Evolutionary conservation across 768 basidiomycete species (phyloP), one percentile per base, ranked within the genome.

Genomic region (Pleurotus sapidus): DNA sequence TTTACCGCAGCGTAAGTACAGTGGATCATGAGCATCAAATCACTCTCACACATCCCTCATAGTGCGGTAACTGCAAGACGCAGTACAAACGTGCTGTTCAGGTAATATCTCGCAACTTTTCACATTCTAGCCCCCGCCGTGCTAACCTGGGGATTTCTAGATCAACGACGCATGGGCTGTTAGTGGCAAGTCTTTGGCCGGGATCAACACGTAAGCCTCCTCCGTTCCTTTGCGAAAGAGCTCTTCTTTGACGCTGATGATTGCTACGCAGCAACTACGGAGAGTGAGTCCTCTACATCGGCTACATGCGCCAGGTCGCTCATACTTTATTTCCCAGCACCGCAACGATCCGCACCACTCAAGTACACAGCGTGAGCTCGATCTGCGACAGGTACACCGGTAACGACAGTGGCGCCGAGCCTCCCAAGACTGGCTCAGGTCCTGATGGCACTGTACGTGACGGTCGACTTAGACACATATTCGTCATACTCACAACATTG

Each of bases 161-260:
- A 64, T 72, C 23, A 73, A 72, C 46, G 71, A 73, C 48, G 66
- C 64, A 9, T 72, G 71, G 71, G 71, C 72, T 20, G 70, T 72
- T 17, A 49, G 60, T 58, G 70, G 72, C n/a, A 59, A 48, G n/a
- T 57, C 53, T 11, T 65, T 73, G 37, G 71, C 55, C 15, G 69
- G 72, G 9, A 73, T 72, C 55, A 73, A 72, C 65, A 58, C 66
- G 71, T 73, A 38, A 61, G 70, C 58, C 8, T 34, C 1, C 30
- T 9, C 30, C 9, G 30, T 9, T 34, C 30, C 30, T 34, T 34
- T 9, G 30, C 8, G 8, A 34, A 34, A 34, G 30, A 34, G 3
- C 30, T 34, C 30, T 9, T 34, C 30, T 30, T 30, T 30, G 27
- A 30, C 6, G 9, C 6, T 7, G 27, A 1, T 30, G 27, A 7